A percentile compares a stretch with the other conserved stretches of the same genome.
These are phyloP conservation scores for Aristolochia fimbriata DNA, from an alignment of 164 flowering plant genomes.

Conservation along the genomic window DNA sequence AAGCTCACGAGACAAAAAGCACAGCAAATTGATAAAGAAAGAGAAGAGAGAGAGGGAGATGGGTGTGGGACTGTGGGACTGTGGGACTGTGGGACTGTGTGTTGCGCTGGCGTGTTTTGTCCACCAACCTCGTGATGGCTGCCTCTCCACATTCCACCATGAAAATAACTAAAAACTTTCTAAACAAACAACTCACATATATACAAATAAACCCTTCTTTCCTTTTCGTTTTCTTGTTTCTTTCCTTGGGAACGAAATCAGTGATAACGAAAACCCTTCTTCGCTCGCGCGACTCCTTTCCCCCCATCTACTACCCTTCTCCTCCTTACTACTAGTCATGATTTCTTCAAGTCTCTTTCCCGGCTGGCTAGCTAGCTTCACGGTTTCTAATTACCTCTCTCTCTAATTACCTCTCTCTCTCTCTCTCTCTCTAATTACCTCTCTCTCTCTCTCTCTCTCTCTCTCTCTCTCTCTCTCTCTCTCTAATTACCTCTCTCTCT, in stretches of 20 bases:
- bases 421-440: too few relatives aligned
- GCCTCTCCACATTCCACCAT: constrained; percentile 7
- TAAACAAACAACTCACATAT: not conserved
- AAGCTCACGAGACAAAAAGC: constrained; percentile 3
- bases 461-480: too few relatives aligned
- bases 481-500: too few relatives aligned
- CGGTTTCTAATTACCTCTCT: too few relatives aligned
- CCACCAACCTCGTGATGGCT: constrained; percentile 6
- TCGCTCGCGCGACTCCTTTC: too few relatives aligned
- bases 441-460: too few relatives aligned
- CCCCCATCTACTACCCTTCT: too few relatives aligned
- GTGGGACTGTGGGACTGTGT: not conserved
- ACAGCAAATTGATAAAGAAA: not conserved
- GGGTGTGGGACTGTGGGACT: not conserved
- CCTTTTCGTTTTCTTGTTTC: not conserved
- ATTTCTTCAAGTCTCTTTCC: not conserved
- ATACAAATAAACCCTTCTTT: not conserved
- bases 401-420: too few relatives aligned
- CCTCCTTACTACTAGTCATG: too few relatives aligned
- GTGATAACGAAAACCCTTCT: too few relatives aligned
- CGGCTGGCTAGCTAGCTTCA: too few relatives aligned
- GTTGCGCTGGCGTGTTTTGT: not conserved
- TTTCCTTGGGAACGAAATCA: too few relatives aligned
- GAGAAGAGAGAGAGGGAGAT: not conserved
- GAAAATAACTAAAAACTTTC: not conserved